Percentiles rank a stretch among this genome's conserved stretches.
Evolutionary conservation across 1,284 basidiomycete species (phyloP).

Genomic region (Apiotrichum gracile): DNA sequence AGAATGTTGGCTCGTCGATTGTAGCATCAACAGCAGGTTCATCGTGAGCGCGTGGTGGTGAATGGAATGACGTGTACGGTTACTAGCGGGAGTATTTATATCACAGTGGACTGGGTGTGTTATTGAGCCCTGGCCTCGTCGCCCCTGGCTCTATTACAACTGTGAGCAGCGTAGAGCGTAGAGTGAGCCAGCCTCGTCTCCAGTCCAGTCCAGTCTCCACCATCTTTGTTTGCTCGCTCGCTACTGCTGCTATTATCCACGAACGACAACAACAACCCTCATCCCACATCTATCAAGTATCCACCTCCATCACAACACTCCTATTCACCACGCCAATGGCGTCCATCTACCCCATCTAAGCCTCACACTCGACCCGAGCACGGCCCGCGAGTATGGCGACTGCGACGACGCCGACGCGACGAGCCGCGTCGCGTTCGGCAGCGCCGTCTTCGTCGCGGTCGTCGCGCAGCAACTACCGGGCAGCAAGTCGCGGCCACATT

Average conservation of each 20-base stretch:
- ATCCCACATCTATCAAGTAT: background rate
- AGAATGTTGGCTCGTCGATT: too few relatives aligned
- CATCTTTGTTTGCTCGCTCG: too few relatives aligned
- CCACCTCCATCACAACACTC: background rate
- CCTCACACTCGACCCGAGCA: background rate
- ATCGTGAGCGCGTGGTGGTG: background rate
- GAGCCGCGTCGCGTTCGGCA: slow-evolving; percentile 13
- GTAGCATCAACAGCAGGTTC: too few relatives aligned
- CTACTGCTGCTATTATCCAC: too few relatives aligned
- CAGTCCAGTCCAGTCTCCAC: too few relatives aligned
- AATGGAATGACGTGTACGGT: background rate
- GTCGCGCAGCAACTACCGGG: slow-evolving; percentile 8
- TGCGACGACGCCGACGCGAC: slow-evolving; percentile 17
- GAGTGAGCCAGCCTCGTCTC: too few relatives aligned
- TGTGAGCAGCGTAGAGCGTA: too few relatives aligned
- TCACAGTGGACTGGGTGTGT: too few relatives aligned
- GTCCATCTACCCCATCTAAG: background rate
- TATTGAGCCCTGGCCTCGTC: too few relatives aligned
- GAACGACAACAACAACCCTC: background rate
- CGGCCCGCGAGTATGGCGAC: slow-evolving; percentile 10
- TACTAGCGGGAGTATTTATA: too few relatives aligned
- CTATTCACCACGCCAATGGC: slow-evolving; percentile 1
- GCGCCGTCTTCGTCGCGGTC: slow-evolving; percentile 15
- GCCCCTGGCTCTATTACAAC: too few relatives aligned
- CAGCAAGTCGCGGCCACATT: background rate